Evolutionary conservation across 2,329 filamentous ascomycete species (phyloP).

Genomic region (Fusarium protoensiforme): DNA sequence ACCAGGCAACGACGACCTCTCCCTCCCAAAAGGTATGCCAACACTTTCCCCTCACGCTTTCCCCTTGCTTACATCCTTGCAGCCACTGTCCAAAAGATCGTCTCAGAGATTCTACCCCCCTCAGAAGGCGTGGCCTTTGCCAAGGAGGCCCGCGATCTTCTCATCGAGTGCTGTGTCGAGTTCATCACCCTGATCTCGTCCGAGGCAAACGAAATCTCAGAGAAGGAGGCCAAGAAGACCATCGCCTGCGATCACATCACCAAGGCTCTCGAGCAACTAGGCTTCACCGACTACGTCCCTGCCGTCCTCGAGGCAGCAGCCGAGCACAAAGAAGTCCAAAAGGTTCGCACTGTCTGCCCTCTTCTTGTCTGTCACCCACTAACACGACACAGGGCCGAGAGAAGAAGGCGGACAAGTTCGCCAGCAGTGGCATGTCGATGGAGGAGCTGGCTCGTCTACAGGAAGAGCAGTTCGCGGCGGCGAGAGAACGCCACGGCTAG

Average conservation of each 20-base stretch:
- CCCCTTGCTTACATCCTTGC: conserved; percentile 39
- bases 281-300: conserved; percentile 91
- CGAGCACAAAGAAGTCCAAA: conserved; percentile 92
- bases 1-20: conserved; percentile 72
- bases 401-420: conserved; percentile 97
- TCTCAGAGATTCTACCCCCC: conserved; percentile 88
- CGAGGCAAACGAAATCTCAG: conserved; percentile 98
- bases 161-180: conserved; percentile 99
- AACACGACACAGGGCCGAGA: conserved; percentile 77
- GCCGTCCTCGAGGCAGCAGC: conserved; percentile 88
- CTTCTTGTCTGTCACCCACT: conserved; percentile 49
- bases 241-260: conserved; percentile 98
- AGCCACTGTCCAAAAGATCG: conserved; percentile 85
- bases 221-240: conserved; percentile 99
- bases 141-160: conserved; percentile 92
- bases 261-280: conserved; percentile 90
- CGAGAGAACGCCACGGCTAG: conserved; percentile 56
- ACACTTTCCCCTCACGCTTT: not conserved
- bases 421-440: conserved; percentile 90
- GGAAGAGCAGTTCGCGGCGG: conserved; percentile 89
- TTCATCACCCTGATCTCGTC: conserved; percentile 99
- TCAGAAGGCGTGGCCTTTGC: conserved; percentile 84
- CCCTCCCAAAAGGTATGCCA: conserved; percentile 70
- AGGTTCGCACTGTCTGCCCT: conserved; percentile 67
- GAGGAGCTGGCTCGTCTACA: conserved; percentile 91